A percentile compares a stretch with the other conserved stretches of the same genome.
Conservation (phyloP, 2,329 filamentous ascomycete genomes). For the Periconia macrospinosa region DNA sequence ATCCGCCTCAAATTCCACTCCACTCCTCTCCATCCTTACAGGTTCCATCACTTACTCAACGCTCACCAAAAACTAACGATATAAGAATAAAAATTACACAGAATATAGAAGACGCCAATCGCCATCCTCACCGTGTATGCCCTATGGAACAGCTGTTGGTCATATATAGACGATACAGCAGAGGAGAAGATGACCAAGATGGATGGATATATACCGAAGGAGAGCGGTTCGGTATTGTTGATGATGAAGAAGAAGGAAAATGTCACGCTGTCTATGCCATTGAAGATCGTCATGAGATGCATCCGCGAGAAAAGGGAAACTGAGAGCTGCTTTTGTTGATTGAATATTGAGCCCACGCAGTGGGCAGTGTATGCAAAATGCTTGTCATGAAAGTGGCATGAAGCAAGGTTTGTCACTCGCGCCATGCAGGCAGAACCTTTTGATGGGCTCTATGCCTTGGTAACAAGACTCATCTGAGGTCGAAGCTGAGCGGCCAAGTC, state of each 20-base stretch:
- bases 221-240: constrained; percentile 6
- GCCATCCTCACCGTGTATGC: constrained; percentile 12
- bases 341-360: constrained; percentile 31
- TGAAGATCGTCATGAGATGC: constrained; percentile 27
- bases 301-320: constrained; percentile 18
- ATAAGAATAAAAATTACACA: constrained; percentile 28
- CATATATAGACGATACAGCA: constrained; percentile 13
- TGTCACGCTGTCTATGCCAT: constrained; percentile 34
- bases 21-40: not conserved
- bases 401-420: not conserved
- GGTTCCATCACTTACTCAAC: not conserved
- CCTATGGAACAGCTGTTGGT: constrained; percentile 10
- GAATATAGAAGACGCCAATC: constrained; percentile 17
- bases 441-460: constrained; percentile 22
- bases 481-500: constrained; percentile 63
- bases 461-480: constrained; percentile 58
- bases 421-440: constrained; percentile 10
- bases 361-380: constrained; percentile 32
- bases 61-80: not conserved
- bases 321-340: constrained; percentile 26
- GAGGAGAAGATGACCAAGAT: constrained; percentile 2
- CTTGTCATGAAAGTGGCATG: constrained; percentile 26
- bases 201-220: constrained; percentile 9
- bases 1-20: not conserved
- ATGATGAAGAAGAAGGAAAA: constrained; percentile 11